Base-by-base conservation (phyloP, 1,284 basidiomycete species). In the Golubevia pallescens region DNA sequence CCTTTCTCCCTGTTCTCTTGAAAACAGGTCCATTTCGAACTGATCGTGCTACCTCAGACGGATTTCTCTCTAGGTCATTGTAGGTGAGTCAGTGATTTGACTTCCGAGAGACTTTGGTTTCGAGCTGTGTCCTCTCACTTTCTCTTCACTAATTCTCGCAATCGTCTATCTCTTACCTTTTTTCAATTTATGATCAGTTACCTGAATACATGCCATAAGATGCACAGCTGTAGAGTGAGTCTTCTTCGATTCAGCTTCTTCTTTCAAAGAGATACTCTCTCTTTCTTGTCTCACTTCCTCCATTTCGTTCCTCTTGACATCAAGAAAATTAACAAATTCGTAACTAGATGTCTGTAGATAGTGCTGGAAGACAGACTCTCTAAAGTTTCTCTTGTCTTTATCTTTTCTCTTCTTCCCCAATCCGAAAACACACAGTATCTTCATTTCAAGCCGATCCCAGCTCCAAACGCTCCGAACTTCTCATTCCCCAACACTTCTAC, bases 41-140 rank as follows among this genome's bases (percentile, higher is more conserved):
- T 76, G 0, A 59, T 80, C 7, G 14, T 70, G 13, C 68, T 70
- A 28, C 77, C 81, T 10, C 81, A 84, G 34, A 84, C 81, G 1
- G 77, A 81, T 51, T 64, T 71, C 0, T 63, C 65, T 19, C 74
- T 80, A 20, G 81, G 81, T 1, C 77, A 81, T 59, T 84, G 81
- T 69, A 77, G 78, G 65, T 66, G 53, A 20, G 60, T 10, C 34
- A 38, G 34, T 38, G 34, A 10, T 10, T 38, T 38, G 5, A 38
- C 34, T 38, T n/a, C n/a, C n/a, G n/a, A n/a, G n/a, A n/a, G n/a
- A n/a, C n/a, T n/a, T n/a, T n/a, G n/a, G n/a, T n/a, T n/a, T n/a
- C n/a, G n/a, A n/a, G n/a, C n/a, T n/a, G 10, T 5, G 34, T 38
- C 5, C 34, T 38, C 10, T 38, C 5, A 38, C 34, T 4, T 38